Percentiles rank a stretch among this genome's conserved stretches.
These are phyloP conservation scores for Phialocephala subalpina DNA, from an alignment of 2,329 filamentous ascomycete genomes.

Conservation along the genomic window DNA sequence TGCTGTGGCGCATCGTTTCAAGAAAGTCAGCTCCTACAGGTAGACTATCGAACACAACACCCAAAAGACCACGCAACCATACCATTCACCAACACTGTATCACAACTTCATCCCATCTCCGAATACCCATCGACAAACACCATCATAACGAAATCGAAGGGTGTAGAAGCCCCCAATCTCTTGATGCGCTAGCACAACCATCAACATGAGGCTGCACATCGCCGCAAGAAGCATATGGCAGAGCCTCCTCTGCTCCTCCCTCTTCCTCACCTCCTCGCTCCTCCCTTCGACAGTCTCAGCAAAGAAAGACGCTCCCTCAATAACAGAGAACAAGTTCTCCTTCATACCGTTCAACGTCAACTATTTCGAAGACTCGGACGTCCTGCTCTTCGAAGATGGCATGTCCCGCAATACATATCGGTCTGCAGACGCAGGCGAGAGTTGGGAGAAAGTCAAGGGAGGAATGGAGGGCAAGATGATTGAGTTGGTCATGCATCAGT, in stretches of 20 bases:
- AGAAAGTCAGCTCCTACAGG: neutral
- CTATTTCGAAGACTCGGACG: conserved; percentile 92
- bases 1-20: conserved; percentile 7
- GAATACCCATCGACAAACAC: neutral
- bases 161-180: conserved; percentile 15
- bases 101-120: neutral
- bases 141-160: neutral
- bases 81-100: neutral
- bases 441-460: conserved; percentile 73
- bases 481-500: conserved; percentile 78
- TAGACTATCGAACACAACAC: neutral
- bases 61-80: conserved; percentile 12
- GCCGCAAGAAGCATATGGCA: conserved; percentile 38
- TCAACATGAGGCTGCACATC: conserved; percentile 44
- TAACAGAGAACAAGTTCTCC: conserved; percentile 72
- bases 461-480: conserved; percentile 69
- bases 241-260: conserved; percentile 39
- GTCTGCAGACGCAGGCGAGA: conserved; percentile 81
- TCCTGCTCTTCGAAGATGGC: conserved; percentile 77
- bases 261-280: conserved; percentile 41
- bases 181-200: conserved; percentile 42
- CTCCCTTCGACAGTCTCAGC: conserved; percentile 37
- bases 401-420: conserved; percentile 73
- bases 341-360: conserved; percentile 73
- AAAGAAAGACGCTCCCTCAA: conserved; percentile 60